A percentile compares a stretch with the other conserved stretches of the same genome.
phyloP scores from a whole-genome alignment of 345 rosid species.

The Angophora floribunda region DNA sequence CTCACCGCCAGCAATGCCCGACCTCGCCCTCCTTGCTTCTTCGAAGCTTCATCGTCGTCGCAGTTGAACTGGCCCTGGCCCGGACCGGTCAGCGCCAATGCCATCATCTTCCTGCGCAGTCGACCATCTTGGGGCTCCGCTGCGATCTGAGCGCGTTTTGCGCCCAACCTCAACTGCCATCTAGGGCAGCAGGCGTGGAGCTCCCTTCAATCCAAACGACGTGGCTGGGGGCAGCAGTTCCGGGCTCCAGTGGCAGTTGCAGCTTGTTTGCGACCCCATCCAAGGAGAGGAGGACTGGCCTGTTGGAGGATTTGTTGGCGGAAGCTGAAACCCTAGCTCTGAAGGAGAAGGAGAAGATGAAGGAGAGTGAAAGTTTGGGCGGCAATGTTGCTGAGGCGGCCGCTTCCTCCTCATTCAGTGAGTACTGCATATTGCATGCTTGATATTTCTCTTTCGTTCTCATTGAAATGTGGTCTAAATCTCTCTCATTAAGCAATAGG shows the following conservation, averaged over 20 bases:
- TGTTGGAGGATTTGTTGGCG: slow-evolving; percentile 45
- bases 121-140: background rate
- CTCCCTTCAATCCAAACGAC: background rate
- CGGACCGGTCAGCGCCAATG: background rate
- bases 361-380: background rate
- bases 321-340: slow-evolving; percentile 29
- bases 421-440: background rate
- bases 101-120: background rate
- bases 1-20: background rate
- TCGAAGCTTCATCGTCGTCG: background rate
- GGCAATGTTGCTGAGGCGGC: background rate
- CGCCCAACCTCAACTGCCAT: background rate
- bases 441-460: background rate
- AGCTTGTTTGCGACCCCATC: background rate
- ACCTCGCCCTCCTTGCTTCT: background rate
- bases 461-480: background rate
- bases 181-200: background rate
- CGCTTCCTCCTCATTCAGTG: background rate
- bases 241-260: background rate
- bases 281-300: slow-evolving; percentile 26
- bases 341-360: background rate
- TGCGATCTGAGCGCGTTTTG: background rate
- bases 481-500: background rate
- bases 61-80: background rate
- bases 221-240: background rate